Evolutionary conservation across 108 stramenopile species (phyloP).

Genomic region (Skeletonema tropicum): DNA sequence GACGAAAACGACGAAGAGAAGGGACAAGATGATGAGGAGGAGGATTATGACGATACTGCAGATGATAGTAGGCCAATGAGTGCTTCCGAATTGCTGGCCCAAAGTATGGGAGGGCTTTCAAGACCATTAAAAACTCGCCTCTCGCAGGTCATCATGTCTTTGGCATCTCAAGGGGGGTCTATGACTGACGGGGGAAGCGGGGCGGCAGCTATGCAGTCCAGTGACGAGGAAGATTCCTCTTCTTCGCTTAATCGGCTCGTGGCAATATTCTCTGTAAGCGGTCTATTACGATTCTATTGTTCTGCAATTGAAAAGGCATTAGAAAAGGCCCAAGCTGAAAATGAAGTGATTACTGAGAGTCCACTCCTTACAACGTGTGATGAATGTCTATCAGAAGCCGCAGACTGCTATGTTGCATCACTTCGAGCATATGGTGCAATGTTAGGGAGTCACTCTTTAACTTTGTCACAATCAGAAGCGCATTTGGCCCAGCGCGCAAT

Average conservation of each 20-base stretch:
- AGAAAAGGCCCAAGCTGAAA: conserved; percentile 28
- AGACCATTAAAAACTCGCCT: conserved; percentile 84
- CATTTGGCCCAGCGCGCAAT: conserved; percentile 71
- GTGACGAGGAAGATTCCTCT: conserved; percentile 67
- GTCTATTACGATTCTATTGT: conserved; percentile 78
- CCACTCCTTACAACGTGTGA: conserved; percentile 59
- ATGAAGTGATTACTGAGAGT: conserved; percentile 27
- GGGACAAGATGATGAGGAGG: conserved; percentile 24
- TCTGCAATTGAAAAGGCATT: conserved; percentile 69
- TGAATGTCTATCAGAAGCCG: conserved; percentile 72
- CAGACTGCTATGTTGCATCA: conserved; percentile 77
- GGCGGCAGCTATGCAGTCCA: conserved; percentile 24
- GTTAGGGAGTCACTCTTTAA: conserved; percentile 58
- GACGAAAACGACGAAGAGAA: conserved; percentile 2
- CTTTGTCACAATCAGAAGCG: conserved; percentile 67
- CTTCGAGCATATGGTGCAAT: conserved; percentile 79
- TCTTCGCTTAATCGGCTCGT: conserved; percentile 56
- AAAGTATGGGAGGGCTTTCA: conserved; percentile 81
- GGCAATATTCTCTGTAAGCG: conserved; percentile 78
- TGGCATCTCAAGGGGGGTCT: conserved; percentile 56
- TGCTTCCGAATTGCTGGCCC: conserved; percentile 60
- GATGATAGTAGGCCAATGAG: conserved; percentile 57
- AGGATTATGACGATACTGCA: conserved; percentile 15
- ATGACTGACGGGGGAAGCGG: conserved; percentile 44
- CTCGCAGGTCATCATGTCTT: conserved; percentile 65